A percentile compares a stretch with the other conserved stretches of the same genome.
These are phyloP conservation scores for Syncephalastrum contaminatum DNA, from an alignment of 371 early-diverging fungal genomes.

Conservation along the genomic window DNA sequence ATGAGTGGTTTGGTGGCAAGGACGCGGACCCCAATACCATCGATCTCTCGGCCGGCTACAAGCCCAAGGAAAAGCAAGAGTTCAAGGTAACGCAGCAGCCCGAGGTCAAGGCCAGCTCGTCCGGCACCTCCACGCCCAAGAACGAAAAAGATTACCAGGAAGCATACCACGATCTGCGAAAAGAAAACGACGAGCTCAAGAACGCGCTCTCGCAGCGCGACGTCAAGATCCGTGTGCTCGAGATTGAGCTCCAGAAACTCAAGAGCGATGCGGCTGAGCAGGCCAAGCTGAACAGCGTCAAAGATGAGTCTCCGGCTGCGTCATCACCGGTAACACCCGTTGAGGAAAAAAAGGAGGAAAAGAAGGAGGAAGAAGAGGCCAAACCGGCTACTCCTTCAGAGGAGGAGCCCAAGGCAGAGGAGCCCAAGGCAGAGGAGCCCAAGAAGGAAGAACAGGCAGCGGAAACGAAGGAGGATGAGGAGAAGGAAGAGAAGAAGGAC, in stretches of 20 bases:
- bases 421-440: too few species aligned
- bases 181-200: slow-evolving; percentile 87
- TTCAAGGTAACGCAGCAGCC: slow-evolving; percentile 66
- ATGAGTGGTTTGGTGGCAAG: slow-evolving; percentile 89
- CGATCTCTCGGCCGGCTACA: slow-evolving; percentile 81
- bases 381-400: too few species aligned
- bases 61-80: slow-evolving; percentile 70
- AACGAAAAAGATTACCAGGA: slow-evolving; percentile 78
- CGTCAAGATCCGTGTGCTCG: slow-evolving; percentile 79
- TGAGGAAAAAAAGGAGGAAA: too few species aligned
- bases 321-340: too few species aligned
- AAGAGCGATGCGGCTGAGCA: slow-evolving; percentile 35
- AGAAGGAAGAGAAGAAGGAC: too few species aligned
- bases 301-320: too few species aligned
- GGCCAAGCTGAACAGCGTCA: too few species aligned
- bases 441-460: too few species aligned
- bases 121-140: slow-evolving; percentile 19
- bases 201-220: slow-evolving; percentile 71
- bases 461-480: too few species aligned
- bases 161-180: slow-evolving; percentile 68
- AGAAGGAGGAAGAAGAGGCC: too few species aligned
- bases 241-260: slow-evolving; percentile 65
- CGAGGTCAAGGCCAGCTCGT: slow-evolving; percentile 33
- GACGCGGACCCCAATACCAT: slow-evolving; percentile 76
- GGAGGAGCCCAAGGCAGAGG: too few species aligned